phyloP scores from a whole-genome alignment of 2,329 filamentous ascomycete genomes.

The Pseudogymnoascus sp. region DNA sequence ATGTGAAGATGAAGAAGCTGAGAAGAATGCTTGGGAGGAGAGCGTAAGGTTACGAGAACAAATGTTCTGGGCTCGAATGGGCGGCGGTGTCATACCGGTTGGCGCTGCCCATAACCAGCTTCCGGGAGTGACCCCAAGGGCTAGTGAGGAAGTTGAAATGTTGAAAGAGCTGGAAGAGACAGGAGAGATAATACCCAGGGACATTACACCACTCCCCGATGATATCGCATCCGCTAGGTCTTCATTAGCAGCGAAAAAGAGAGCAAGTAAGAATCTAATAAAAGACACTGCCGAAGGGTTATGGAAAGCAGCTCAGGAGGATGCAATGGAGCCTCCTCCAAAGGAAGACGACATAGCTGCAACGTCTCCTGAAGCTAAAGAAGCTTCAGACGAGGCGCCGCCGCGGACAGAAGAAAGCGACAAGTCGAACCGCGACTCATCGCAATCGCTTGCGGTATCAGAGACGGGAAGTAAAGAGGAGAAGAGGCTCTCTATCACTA shows the following conservation, averaged over 20 bases:
- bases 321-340: slow-evolving; percentile 12
- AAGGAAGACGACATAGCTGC: background rate
- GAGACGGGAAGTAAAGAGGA: slow-evolving; percentile 25
- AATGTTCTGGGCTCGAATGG: slow-evolving; percentile 95
- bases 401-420: slow-evolving; percentile 12
- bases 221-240: background rate
- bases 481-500: slow-evolving; percentile 32
- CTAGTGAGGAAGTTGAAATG: slow-evolving; percentile 23
- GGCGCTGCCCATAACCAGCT: slow-evolving; percentile 18
- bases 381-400: background rate
- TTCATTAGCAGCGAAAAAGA: background rate
- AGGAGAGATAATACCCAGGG: slow-evolving; percentile 25
- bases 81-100: slow-evolving; percentile 75
- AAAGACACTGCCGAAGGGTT: slow-evolving; percentile 14
- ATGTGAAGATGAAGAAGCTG: slow-evolving; percentile 72
- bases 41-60: slow-evolving; percentile 80
- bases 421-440: slow-evolving; percentile 20
- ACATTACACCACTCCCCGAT: slow-evolving; percentile 23
- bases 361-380: background rate
- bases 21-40: slow-evolving; percentile 90
- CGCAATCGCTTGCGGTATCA: slow-evolving; percentile 17
- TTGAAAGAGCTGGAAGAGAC: slow-evolving; percentile 25
- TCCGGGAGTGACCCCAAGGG: slow-evolving; percentile 20
- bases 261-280: slow-evolving; percentile 1
- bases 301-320: slow-evolving; percentile 16